Evolutionary conservation across 1,284 basidiomycete genomes (phyloP), one percentile per base, ranked within the genome.

Genomic region (Ganoderma sinense): DNA sequence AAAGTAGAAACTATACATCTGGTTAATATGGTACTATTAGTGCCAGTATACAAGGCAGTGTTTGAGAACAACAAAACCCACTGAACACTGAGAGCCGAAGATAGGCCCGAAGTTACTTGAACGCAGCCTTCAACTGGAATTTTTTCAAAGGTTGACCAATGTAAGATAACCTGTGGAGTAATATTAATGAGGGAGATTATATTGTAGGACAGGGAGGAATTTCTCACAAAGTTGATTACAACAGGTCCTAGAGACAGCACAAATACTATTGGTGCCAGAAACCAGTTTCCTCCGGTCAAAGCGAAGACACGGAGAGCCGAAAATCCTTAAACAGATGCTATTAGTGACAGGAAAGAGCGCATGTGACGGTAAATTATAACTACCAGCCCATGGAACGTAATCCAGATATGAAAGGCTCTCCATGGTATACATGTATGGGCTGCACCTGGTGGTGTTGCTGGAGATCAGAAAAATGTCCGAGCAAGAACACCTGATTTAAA

Each of bases 271-370:
- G 18, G 1, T 6, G 43, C 43, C 10, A 70, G 29, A 0, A 36
- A 11, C 56, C 62, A 64, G 16, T 60, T 39, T 14, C 63, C 26
- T 4, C 58, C 59, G 18, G 45, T 62, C 48, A 70, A 48, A 18
- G 69, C 69, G 36, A 64, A 64, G 1, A 65, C 69, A 10, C 69
- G 69, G 6, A 70, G 62, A 4, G 62, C 69, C 4, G 69, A 70
- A 58, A 70, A 67, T 0, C 58, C 69, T 70, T 45, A 43, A 20
- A n/a, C 10, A 36, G 10, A 13, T 11, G 5, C 6, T 33, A 36
- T 53, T 7, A 40, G 41, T 7, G 8, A 45, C 8, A n/a, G 8
- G 29, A 33, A 14, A n/a, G 20, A 20, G 6, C 36, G 2, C 31
- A 16, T 5, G 8, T 16, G 11, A 13, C 39, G n/a, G n/a, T n/a